A percentile compares a stretch with the other conserved stretches of the same genome.
These are phyloP conservation scores for Coemansia aciculifera DNA, from an alignment of 192 early-diverging fungal species.

Conservation along the genomic window DNA sequence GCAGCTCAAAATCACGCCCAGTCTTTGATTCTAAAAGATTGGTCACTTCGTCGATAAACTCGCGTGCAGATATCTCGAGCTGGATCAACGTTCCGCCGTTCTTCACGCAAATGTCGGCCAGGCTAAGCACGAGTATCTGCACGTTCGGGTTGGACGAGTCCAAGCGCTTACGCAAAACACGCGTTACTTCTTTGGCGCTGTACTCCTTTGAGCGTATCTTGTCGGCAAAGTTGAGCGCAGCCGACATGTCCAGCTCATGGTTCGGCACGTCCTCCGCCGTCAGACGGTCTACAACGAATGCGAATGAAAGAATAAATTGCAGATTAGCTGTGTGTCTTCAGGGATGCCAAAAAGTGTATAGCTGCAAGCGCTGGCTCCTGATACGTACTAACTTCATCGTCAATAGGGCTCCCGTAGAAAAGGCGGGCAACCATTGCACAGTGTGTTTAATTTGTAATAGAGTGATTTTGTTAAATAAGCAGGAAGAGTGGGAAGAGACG, in stretches of 20 bases:
- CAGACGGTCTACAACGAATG: conserved; percentile 64
- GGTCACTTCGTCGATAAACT: conserved; percentile 86
- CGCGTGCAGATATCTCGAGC: conserved; percentile 79
- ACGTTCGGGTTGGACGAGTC: conserved; percentile 94
- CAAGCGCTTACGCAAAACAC: conserved; percentile 76
- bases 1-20: conserved; percentile 73
- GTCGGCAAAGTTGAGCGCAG: conserved; percentile 90
- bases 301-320: not conserved
- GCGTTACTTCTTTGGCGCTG: conserved; percentile 71
- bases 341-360: not conserved
- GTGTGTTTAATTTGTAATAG: not conserved
- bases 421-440: conserved; percentile 50
- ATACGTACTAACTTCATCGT: conserved; percentile 55
- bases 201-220: conserved; percentile 85
- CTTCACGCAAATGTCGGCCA: conserved; percentile 92
- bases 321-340: not conserved
- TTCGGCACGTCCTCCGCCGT: conserved; percentile 88
- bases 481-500: not conserved
- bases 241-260: conserved; percentile 79
- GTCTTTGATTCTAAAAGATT: conserved; percentile 58
- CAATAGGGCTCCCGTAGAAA: conserved; percentile 52
- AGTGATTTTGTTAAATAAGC: not conserved
- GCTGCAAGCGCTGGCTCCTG: not conserved
- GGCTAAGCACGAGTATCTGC: conserved; percentile 82
- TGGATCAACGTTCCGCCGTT: conserved; percentile 89